Percentiles rank a stretch among this genome's conserved stretches.
phyloP scores from a whole-genome alignment of 176 grass and related monocot genomes.

The Aegilops speltoides region DNA sequence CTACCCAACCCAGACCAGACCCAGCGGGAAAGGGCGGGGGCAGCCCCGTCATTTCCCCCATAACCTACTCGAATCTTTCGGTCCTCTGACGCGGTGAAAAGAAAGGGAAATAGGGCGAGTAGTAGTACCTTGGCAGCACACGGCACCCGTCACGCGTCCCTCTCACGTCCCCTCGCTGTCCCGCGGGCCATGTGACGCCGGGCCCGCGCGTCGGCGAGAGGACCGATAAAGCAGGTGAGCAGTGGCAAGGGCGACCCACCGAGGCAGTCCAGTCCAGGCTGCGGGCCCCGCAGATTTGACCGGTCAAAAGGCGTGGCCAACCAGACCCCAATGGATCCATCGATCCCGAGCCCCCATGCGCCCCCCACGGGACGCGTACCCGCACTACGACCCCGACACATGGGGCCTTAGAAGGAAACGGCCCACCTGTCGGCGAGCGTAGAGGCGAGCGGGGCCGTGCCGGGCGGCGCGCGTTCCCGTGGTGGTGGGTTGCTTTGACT shows the following conservation, averaged over 20 bases:
- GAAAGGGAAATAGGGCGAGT: neutral
- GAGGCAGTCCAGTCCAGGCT: slow-evolving; percentile 8
- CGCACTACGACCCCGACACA: neutral
- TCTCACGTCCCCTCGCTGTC: neutral
- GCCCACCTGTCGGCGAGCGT: neutral
- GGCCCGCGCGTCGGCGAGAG: neutral
- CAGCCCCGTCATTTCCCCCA: neutral
- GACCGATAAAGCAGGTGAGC: neutral
- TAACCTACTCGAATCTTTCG: slow-evolving; percentile 38
- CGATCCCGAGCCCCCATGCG: neutral
- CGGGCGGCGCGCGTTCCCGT: neutral
- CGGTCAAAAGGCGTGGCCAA: slow-evolving; percentile 56
- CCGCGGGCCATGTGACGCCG: neutral
- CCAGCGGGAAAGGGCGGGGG: neutral
- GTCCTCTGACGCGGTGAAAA: slow-evolving; percentile 38
- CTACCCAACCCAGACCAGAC: slow-evolving; percentile 7
- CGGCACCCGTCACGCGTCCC: neutral
- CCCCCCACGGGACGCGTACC: neutral
- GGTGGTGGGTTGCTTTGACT: slow-evolving; percentile 50
- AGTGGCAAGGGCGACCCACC: neutral
- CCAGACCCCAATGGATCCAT: slow-evolving; percentile 21
- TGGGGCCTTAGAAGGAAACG: accelerated
- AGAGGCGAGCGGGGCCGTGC: neutral
- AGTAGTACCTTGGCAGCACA: neutral
- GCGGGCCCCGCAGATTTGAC: slow-evolving; percentile 45